A percentile compares a stretch with the other conserved stretches of the same genome.
phyloP scores from a whole-genome alignment of 805 yeast genomes.

The Wickerhamiella lipophila region DNA sequence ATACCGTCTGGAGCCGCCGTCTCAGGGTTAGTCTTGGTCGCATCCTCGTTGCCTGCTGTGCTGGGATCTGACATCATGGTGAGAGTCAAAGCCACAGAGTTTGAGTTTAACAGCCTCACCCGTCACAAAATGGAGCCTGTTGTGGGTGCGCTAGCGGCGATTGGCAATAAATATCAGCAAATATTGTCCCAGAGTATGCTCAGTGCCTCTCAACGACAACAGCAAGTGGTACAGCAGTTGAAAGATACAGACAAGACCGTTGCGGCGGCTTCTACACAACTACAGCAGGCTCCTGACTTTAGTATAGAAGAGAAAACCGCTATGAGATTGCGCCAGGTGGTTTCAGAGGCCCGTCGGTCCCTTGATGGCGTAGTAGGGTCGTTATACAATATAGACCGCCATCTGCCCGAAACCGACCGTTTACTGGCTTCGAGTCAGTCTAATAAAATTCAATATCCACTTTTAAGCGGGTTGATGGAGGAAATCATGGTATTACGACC shows the following conservation, averaged over 20 bases:
- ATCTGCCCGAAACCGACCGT: conserved; percentile 30
- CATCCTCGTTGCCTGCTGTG: too few species aligned
- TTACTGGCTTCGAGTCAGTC: conserved; percentile 30
- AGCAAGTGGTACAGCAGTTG: background rate
- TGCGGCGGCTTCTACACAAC: background rate
- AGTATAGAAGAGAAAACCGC: background rate
- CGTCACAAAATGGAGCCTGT: background rate
- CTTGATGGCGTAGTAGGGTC: conserved; percentile 14
- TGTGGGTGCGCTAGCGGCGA: background rate
- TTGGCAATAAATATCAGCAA: background rate
- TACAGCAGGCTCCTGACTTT: background rate
- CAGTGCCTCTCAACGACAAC: background rate
- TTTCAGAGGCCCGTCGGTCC: conserved; percentile 11
- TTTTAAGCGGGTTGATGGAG: conserved; percentile 27
- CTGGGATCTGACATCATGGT: conserved; percentile 6
- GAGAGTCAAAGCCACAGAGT: background rate
- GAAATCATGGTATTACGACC: conserved; percentile 12
- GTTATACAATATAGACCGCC: conserved; percentile 26
- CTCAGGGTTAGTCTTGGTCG: too few species aligned
- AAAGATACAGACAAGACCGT: background rate
- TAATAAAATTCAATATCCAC: conserved; percentile 35
- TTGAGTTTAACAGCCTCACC: conserved; percentile 3
- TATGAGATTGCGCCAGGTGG: background rate
- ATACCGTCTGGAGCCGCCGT: background rate
- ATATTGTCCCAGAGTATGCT: background rate